Evolutionary conservation across 768 basidiomycete genomes (phyloP), one percentile per base, ranked within the genome.

Genomic region (Tephrocybe rancida): DNA sequence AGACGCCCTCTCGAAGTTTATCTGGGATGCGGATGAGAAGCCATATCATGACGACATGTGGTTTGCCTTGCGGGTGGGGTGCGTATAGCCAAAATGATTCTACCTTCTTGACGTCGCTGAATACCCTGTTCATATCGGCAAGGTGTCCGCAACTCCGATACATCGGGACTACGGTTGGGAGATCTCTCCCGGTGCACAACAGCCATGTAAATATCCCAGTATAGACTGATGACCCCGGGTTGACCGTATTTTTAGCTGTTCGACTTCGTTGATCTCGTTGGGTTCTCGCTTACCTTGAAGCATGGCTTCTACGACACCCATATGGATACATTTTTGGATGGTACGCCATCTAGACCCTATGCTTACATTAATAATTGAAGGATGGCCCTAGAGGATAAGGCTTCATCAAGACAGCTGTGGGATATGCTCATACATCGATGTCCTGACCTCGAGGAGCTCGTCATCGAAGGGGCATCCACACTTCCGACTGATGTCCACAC

Each of bases 11-110:
- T 70, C 74, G 25, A 82, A 73, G 11, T 91, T 91, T 61, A 69
- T 80, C 30, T 92, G 89, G 89, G 85, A 85, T 55, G 86, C 81
- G 3, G 86, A 87, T 11, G 86, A 88, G 64, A 72, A 84, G 29
- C 81, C 85, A 14, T 79, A 77, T 29, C 70, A 81, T 56, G 89
- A 90, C 54, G 84, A 86, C 56, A 87, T 92, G 85, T 92, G 89
- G 89, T 80, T 87, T 55, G 82, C 85, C 39, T 72, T 92, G 60
- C 81, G 87, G 32, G 69, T 81, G 48, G 83, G 82, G 89, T 91
- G 59, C 35, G 73, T 69, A 16, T 16, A 38, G 27, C 6, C 19
- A 48, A 25, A 32, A 42, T 13, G 19, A 6, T 13, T 41, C 22
- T 37, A 48, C 35, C 44, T 37, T 47, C 26, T 30, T 25, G n/a